Conservation (phyloP, 164 flowering plant species). For the Berberis thunbergii region DNA sequence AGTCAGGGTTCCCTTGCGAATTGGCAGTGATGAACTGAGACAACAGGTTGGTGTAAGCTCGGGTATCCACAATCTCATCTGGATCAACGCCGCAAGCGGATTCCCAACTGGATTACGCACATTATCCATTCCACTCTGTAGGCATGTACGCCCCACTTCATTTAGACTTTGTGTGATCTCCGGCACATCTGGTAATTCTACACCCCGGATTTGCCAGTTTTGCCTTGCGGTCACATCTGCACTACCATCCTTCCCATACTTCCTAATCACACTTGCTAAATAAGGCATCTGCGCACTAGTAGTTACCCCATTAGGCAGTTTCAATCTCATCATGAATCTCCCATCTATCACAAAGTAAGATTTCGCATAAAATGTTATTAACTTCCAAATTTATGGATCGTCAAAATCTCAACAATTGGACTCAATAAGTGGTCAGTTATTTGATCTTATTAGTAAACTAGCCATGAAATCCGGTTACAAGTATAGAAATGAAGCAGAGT, state of each 20-base stretch:
- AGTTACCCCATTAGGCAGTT: constrained; percentile 96
- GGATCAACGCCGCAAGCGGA: constrained; percentile 95
- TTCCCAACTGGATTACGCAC: constrained; percentile 94
- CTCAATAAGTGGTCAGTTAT: too few relatives aligned
- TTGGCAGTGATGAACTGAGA: constrained; percentile 74
- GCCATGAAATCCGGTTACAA: background rate
- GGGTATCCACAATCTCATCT: constrained; percentile 72
- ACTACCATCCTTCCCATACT: constrained; percentile 83
- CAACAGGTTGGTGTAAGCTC: constrained; percentile 70
- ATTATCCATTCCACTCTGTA: constrained; percentile 99
- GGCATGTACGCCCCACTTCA: constrained; percentile 75
- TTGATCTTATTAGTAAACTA: background rate
- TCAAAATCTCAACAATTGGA: too few relatives aligned
- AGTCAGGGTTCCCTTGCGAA: constrained; percentile 57
- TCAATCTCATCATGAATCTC: constrained; percentile 95
- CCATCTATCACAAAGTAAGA: constrained; percentile 33
- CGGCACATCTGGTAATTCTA: constrained; percentile 75
- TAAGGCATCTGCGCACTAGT: constrained; percentile 77
- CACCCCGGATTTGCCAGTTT: constrained; percentile 97
- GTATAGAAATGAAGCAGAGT: too few relatives aligned
- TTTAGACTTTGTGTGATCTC: constrained; percentile 68
- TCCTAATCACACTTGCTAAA: constrained; percentile 65
- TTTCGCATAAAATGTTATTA: too few relatives aligned
- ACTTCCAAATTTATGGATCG: too few relatives aligned
- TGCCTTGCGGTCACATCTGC: constrained; percentile 93